phyloP scores from a whole-genome alignment of 2,329 filamentous ascomycete genomes.

The Aphanoascus verrucosus region DNA sequence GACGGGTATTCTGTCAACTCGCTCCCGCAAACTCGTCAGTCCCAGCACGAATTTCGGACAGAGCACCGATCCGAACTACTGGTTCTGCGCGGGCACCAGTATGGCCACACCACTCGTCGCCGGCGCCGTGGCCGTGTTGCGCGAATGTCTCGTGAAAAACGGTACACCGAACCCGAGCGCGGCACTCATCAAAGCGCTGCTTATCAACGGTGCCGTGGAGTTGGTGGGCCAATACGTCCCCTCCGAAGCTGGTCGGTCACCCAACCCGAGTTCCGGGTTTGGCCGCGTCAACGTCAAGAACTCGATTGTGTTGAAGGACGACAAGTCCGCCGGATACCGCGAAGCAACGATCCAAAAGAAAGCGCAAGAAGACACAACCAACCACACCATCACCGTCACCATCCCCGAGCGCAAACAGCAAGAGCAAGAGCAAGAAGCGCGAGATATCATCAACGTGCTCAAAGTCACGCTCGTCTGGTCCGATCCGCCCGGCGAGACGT shows the following conservation, averaged over 20 bases:
- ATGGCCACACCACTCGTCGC: constrained; percentile 21
- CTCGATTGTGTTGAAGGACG: constrained; percentile 12
- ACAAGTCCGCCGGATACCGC: constrained; percentile 8
- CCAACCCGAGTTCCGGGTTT: constrained; percentile 18
- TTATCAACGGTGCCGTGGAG: constrained; percentile 21
- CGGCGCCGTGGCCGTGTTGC: constrained; percentile 19
- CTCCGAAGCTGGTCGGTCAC: constrained; percentile 16
- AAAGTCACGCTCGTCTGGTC: constrained; percentile 19
- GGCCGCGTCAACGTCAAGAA: constrained; percentile 18
- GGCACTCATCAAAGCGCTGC: constrained; percentile 21
- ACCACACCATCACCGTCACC: constrained; percentile 8
- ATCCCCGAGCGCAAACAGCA: constrained; percentile 9
- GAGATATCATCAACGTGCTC: constrained; percentile 1
- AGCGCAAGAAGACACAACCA: constrained; percentile 7
- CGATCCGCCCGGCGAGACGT: constrained; percentile 14
- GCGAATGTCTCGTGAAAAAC: constrained; percentile 17
- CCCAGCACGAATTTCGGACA: constrained; percentile 6
- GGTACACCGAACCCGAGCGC: constrained; percentile 15
- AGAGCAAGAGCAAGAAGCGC: neutral
- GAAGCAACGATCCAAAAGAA: constrained; percentile 10
- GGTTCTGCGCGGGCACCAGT: constrained; percentile 18
- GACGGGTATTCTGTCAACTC: constrained; percentile 17
- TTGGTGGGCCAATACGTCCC: constrained; percentile 17
- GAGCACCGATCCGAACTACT: constrained; percentile 15
- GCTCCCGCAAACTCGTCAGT: constrained; percentile 12